Evolutionary conservation across 176 grass and related monocot species (phyloP).

Genomic region (Paspalum vaginatum): DNA sequence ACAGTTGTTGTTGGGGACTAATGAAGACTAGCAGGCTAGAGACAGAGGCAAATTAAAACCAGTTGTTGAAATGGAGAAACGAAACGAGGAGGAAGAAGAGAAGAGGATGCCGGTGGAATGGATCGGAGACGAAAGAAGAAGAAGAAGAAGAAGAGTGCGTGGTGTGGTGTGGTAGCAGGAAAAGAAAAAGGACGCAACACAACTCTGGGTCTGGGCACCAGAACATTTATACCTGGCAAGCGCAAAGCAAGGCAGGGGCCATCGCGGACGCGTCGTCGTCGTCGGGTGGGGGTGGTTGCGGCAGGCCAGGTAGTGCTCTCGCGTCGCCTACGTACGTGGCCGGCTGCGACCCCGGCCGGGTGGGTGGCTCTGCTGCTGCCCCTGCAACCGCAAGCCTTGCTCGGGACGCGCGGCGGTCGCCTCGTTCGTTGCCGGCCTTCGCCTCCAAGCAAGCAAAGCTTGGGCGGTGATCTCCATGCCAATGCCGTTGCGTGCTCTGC

Average conservation of each 20-base stretch:
- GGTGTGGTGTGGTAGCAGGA: too few species aligned
- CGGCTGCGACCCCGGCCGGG: neutral
- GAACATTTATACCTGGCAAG: too few species aligned
- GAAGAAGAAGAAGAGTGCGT: too few species aligned
- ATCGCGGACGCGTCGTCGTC: too few species aligned
- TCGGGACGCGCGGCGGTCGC: conserved; percentile 30
- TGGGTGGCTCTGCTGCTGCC: too few species aligned
- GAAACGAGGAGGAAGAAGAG: neutral
- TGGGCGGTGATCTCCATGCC: too few species aligned
- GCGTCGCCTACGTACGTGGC: neutral
- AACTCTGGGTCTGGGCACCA: too few species aligned
- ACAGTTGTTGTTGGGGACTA: neutral
- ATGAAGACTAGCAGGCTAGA: neutral
- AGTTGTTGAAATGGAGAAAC: conserved; percentile 14
- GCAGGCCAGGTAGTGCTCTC: neutral
- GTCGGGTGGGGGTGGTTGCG: conserved; percentile 21
- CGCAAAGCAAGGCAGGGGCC: too few species aligned
- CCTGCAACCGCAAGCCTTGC: conserved; percentile 37
- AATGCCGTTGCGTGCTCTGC: neutral
- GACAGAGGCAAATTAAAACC: neutral
- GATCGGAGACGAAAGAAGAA: too few species aligned
- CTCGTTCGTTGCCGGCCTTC: conserved; percentile 44
- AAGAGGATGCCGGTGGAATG: neutral
- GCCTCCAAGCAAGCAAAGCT: conserved; percentile 61
- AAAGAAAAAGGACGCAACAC: too few species aligned